phyloP scores from a whole-genome alignment of 352 stramenopile species.

The Phytophthora cactorum region DNA sequence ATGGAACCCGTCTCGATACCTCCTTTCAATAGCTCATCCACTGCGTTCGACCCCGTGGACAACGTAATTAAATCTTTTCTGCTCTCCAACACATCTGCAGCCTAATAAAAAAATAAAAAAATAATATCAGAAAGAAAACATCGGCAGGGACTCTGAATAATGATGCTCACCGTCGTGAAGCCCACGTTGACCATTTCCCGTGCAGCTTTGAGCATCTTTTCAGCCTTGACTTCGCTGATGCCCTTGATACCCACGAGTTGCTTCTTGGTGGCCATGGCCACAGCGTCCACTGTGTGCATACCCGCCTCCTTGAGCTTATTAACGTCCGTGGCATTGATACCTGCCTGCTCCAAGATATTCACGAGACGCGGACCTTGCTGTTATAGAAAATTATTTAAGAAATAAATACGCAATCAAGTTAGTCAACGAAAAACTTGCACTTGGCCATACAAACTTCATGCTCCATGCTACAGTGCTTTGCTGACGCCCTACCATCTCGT shows the following conservation, averaged over 20 bases:
- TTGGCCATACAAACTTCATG: slow-evolving; percentile 31
- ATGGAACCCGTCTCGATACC: slow-evolving; percentile 98
- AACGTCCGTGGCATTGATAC: slow-evolving; percentile 97
- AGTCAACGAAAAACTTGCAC: slow-evolving; percentile 24
- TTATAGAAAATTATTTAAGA: slow-evolving; percentile 9
- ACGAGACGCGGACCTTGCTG: slow-evolving; percentile 84
- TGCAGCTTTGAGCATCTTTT: slow-evolving; percentile 98
- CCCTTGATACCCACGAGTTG: slow-evolving; percentile 98
- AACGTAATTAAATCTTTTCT: slow-evolving; percentile 95
- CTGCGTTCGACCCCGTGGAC: slow-evolving; percentile 91
- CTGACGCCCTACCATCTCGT: slow-evolving; percentile 48
- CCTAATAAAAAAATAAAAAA: slow-evolving; percentile 45
- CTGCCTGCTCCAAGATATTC: slow-evolving; percentile 94
- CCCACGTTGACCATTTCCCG: slow-evolving; percentile 98
- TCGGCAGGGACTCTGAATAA: slow-evolving; percentile 5
- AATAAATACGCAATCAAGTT: slow-evolving; percentile 5
- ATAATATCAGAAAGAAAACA: slow-evolving; percentile 6
- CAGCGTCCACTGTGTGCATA: slow-evolving; percentile 98
- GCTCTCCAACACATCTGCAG: slow-evolving; percentile 87
- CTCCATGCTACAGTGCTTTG: not conserved
- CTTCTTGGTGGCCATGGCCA: slow-evolving; percentile 97
- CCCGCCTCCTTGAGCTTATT: slow-evolving; percentile 98
- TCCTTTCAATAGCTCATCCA: slow-evolving; percentile 91
- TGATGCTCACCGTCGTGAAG: slow-evolving; percentile 96
- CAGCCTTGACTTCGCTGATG: slow-evolving; percentile 99